phyloP scores from a whole-genome alignment of 371 early-diverging fungal species.

The Rhizopus stolonifer region DNA sequence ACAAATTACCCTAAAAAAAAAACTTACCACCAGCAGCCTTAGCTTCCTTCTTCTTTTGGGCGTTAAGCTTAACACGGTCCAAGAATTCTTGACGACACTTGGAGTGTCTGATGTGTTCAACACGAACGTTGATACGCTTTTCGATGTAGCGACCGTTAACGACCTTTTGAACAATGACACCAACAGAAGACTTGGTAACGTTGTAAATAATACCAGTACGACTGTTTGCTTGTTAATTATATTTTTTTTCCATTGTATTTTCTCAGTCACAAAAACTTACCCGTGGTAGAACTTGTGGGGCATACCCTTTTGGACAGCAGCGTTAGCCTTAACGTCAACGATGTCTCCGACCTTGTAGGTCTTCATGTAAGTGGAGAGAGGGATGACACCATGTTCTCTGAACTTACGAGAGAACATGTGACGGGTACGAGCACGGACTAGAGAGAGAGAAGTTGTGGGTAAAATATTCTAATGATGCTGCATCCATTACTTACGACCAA shows the following conservation, averaged over 20 bases:
- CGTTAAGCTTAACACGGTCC: conserved; percentile 95
- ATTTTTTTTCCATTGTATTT: too few relatives aligned
- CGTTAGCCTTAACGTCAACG: conserved; percentile 47
- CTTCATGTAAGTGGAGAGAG: conserved; percentile 95
- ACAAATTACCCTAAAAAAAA: not conserved
- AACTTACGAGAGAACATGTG: conserved; percentile 97
- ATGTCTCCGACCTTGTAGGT: conserved; percentile 91
- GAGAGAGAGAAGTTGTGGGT: not conserved
- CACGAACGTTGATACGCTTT: conserved; percentile 98
- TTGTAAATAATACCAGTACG: conserved; percentile 98
- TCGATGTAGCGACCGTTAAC: conserved; percentile 97
- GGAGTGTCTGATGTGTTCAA: conserved; percentile 99
- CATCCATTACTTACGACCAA: conserved; percentile 63
- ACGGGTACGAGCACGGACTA: conserved; percentile 86
- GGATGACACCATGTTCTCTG: conserved; percentile 91
- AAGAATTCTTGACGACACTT: conserved; percentile 99
- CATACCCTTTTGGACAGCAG: conserved; percentile 99
- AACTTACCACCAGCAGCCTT: conserved; percentile 54
- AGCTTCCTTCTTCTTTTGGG: conserved; percentile 80
- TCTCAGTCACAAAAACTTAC: conserved; percentile 50
- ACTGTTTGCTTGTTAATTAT: conserved; percentile 38
- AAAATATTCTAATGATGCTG: not conserved
- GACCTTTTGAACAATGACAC: conserved; percentile 97
- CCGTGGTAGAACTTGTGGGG: conserved; percentile 99
- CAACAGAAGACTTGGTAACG: conserved; percentile 97